Base-by-base conservation (phyloP, 768 basidiomycete species). In the Hortiboletus flavorubellus region DNA sequence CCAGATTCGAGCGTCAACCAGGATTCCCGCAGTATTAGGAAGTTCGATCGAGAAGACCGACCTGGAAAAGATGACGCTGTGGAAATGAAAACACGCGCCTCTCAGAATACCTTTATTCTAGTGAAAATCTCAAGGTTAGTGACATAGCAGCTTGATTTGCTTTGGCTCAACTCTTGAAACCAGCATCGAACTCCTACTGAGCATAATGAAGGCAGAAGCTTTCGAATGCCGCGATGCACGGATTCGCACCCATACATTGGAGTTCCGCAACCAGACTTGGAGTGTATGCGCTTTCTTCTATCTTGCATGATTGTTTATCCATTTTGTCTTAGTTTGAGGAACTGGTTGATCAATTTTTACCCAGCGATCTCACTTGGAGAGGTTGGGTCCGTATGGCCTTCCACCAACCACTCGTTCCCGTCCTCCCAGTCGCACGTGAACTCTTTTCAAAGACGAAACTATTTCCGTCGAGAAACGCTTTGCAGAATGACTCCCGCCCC, bases 331-430 rank as follows among this genome's bases (percentile, higher is more conserved):
- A 91, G 89, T 89, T 91, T 58, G 89, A 91, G 68, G 87, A 90
- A 58, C 62, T 91, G 43, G 85, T 88, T 14, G 83, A 86, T 60
- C 86, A 90, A 60, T 91, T 90, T 65, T 83, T 90, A 54, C 89
- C 89, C 4, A 86, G 86, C 4, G 82, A 88, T 61, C 84, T 82
- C 70, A 85, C 80, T 45, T 90, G 88, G 88, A 81, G 80, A 66
- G 88, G 87, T 15, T 91, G 89, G 89, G 79, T 90, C 34, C 88
- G 86, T 63, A 88, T 91, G 78, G 89, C 85, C 14, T 87, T 90
- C 71, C 84, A 89, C 53, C 89, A 91, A 62, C 87, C 87, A 23
- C 74, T 91, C 12, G 76, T 91, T 3, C 88, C 88, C 26, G 87
- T 91, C 4, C 75, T 90, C 15, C 88, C 88, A 6, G 87, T 90